Conservation (phyloP, 768 basidiomycete genomes). For the Exidia glandulosa region DNA sequence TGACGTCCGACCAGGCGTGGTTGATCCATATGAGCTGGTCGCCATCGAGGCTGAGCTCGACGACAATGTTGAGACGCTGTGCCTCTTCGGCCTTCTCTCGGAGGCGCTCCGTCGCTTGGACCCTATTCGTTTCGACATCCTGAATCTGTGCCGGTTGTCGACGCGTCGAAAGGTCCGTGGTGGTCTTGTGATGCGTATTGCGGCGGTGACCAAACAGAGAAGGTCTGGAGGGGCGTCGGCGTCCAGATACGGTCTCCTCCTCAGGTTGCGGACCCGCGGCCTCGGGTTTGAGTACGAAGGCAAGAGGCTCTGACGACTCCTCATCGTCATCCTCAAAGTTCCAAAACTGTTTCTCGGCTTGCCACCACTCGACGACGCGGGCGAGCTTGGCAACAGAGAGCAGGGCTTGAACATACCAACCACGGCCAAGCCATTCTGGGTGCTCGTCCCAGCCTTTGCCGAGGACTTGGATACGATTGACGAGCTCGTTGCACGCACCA, state of each 20-base stretch:
- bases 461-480: slow-evolving; percentile 82
- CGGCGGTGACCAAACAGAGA: background rate
- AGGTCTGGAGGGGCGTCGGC: background rate
- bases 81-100: slow-evolving; percentile 88
- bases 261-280: slow-evolving; percentile 35
- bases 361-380: slow-evolving; percentile 99
- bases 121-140: slow-evolving; percentile 27
- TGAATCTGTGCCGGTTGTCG: background rate
- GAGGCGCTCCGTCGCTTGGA: slow-evolving; percentile 81
- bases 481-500: slow-evolving; percentile 74
- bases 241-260: background rate
- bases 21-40: slow-evolving; percentile 95
- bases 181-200: background rate
- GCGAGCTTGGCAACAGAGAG: slow-evolving; percentile 92
- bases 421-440: slow-evolving; percentile 94
- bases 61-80: slow-evolving; percentile 89
- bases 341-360: slow-evolving; percentile 99
- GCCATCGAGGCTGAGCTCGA: slow-evolving; percentile 89
- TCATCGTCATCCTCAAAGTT: slow-evolving; percentile 91
- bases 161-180: background rate
- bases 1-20: slow-evolving; percentile 87
- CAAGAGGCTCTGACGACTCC: slow-evolving; percentile 81
- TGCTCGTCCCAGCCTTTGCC: slow-evolving; percentile 97
- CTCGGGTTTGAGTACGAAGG: slow-evolving; percentile 86
- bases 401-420: slow-evolving; percentile 96